Evolutionary conservation across 2,329 filamentous ascomycete genomes (phyloP), one percentile per base, ranked within the genome.

Genomic region (Fusarium ambrosium): DNA sequence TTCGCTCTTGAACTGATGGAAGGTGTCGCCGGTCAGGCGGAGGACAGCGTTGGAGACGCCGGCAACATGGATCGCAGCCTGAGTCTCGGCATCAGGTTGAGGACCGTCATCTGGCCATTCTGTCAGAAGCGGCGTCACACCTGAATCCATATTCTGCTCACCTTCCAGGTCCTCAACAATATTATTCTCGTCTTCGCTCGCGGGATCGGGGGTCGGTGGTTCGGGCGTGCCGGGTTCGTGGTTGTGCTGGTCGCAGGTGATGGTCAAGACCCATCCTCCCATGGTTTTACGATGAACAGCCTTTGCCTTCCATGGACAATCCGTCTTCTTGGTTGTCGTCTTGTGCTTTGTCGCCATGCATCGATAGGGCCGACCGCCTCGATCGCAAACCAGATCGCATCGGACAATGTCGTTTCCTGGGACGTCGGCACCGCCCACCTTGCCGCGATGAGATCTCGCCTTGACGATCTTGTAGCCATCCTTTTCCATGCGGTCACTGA

Each of bases 391-490:
- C 3, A 86, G 82, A 76, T 86, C 84, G 69, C 82, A 85, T 67
- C 85, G 83, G 37, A 86, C 82, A 62, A 86, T 85, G 51, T 85
- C 83, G 74, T 84, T 85, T n/a, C 80, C 81, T 58, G 83, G 83
- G 62, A 83, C 80, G 74, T 84, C 82, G 39, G 83, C 81, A 51
- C 83, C 84, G 55, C 83, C 83, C 68, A 84, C 80, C 62, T 84
- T 82, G 68, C 82, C 81, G 69, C 84, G 83, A 75, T 86, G 84
- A 29, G 84, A 85, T 68, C 85, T 81, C 34, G 83, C 80, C 76
- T 86, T 86, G 79, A 86, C 85, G 64, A 86, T 83, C 71, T 85
- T 86, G 82, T 85, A 86, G 68, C 85, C 85, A 67, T 86, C 82
- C 74, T 84, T 85, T 67, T 83, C 80, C 81, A 86, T 85, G 37